Evolutionary conservation across 305 asterid species (phyloP).

Genomic region (Fraxinus albicans): DNA sequence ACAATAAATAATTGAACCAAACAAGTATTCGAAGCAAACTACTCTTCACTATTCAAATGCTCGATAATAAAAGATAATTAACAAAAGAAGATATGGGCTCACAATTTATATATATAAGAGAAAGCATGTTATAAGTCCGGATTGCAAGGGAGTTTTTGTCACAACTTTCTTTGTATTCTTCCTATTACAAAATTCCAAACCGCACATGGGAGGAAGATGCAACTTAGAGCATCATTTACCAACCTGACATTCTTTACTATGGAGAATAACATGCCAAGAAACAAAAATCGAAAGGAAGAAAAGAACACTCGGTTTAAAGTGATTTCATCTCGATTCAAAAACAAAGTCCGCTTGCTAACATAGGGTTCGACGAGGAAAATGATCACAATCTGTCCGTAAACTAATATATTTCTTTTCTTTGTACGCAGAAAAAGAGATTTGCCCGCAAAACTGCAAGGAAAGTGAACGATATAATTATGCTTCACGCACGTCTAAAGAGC

Average conservation of each 20-base stretch:
- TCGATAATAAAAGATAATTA: not conserved
- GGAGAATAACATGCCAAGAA: not conserved
- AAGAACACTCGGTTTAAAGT: not conserved
- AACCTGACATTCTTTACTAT: not conserved
- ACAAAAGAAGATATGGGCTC: not conserved
- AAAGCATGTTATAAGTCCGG: not conserved
- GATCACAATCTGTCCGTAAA: not conserved
- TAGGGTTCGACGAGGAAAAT: not conserved
- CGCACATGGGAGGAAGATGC: conserved; percentile 13
- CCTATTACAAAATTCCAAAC: not conserved
- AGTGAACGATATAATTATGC: not conserved
- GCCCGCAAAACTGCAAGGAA: not conserved
- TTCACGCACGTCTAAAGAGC: not conserved
- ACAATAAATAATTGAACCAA: not conserved
- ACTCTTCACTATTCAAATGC: not conserved
- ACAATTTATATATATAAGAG: not conserved
- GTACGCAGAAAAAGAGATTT: not conserved
- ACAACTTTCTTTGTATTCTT: not conserved
- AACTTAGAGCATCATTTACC: conserved; percentile 1
- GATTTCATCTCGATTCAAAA: not conserved
- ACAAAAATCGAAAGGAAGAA: not conserved
- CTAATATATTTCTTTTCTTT: not conserved
- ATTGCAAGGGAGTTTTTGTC: conserved; percentile 5
- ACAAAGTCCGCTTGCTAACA: not conserved
- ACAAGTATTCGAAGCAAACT: not conserved